Conservation (phyloP, 2,329 filamentous ascomycete genomes). For the Tolypocladium pustulatum region DNA sequence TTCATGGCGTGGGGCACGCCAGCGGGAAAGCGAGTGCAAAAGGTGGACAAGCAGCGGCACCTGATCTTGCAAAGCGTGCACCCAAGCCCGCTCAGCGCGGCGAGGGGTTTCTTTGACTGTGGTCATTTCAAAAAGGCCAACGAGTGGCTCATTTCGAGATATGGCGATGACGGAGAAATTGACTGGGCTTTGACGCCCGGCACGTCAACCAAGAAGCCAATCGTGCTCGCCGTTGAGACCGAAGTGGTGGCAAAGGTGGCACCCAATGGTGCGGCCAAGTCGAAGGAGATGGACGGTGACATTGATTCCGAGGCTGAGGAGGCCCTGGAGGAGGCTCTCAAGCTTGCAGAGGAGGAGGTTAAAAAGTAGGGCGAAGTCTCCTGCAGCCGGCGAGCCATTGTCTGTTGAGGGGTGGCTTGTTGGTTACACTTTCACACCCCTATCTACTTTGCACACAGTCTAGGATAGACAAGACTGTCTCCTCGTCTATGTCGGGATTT, state of each 20-base stretch:
- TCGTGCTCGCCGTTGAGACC: slow-evolving; percentile 13
- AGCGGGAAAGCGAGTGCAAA: slow-evolving; percentile 67
- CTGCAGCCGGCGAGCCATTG: not conserved
- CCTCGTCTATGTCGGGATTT: not conserved
- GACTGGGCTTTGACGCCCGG: slow-evolving; percentile 61
- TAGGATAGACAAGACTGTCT: not conserved
- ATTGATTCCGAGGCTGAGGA: slow-evolving; percentile 26
- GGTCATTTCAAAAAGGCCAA: slow-evolving; percentile 75
- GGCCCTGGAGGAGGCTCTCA: slow-evolving; percentile 24
- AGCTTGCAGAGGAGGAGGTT: slow-evolving; percentile 17
- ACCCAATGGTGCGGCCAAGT: slow-evolving; percentile 4
- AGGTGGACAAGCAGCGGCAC: slow-evolving; percentile 64
- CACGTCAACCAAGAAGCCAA: slow-evolving; percentile 19
- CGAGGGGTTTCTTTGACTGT: slow-evolving; percentile 72
- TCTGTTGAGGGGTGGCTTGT: not conserved
- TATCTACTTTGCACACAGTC: not conserved
- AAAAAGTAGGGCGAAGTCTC: slow-evolving; percentile 7
- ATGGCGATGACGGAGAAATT: slow-evolving; percentile 71
- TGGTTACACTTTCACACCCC: not conserved
- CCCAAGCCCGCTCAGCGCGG: slow-evolving; percentile 84
- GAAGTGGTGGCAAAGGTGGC: slow-evolving; percentile 2
- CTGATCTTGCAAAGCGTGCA: slow-evolving; percentile 80
- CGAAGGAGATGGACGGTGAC: slow-evolving; percentile 14
- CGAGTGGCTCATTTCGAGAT: slow-evolving; percentile 69
- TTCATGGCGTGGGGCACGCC: slow-evolving; percentile 91